phyloP scores from a whole-genome alignment of 345 rosid genomes.

The Raphanus sativus region DNA sequence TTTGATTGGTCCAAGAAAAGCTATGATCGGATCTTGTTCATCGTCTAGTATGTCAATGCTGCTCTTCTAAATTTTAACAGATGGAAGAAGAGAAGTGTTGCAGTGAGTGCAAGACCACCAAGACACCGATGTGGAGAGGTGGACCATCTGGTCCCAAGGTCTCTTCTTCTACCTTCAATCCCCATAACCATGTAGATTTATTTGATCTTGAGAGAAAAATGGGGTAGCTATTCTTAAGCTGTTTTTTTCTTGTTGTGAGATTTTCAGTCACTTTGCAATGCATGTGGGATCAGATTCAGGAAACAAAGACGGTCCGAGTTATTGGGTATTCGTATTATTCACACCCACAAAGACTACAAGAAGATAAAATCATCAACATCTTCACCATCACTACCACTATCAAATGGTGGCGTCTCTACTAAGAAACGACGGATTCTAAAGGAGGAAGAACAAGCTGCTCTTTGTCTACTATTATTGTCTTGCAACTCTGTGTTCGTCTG shows the following conservation, averaged over 20 bases:
- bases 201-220: neutral
- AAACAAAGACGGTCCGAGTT: constrained; percentile 52
- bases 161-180: neutral
- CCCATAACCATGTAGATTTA: constrained; percentile 4
- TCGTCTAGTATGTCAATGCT: neutral
- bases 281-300: constrained; percentile 84
- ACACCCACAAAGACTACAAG: constrained; percentile 35
- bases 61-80: constrained; percentile 1
- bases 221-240: neutral
- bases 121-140: constrained; percentile 90
- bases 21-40: neutral
- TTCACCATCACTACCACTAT: neutral
- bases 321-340: constrained; percentile 29
- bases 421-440: constrained; percentile 59
- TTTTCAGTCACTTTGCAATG: constrained; percentile 80
- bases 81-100: constrained; percentile 49
- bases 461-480: constrained; percentile 73
- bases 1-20: neutral
- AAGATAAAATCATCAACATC: constrained; percentile 4
- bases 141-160: constrained; percentile 95
- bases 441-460: constrained; percentile 87
- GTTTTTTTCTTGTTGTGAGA: neutral
- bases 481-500: constrained; percentile 55
- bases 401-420: neutral
- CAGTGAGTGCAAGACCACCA: constrained; percentile 67